Percentiles rank a stretch among this genome's conserved stretches.
Evolutionary conservation across 352 stramenopile species (phyloP).

Genomic region (Halophytophthora batemanensis): DNA sequence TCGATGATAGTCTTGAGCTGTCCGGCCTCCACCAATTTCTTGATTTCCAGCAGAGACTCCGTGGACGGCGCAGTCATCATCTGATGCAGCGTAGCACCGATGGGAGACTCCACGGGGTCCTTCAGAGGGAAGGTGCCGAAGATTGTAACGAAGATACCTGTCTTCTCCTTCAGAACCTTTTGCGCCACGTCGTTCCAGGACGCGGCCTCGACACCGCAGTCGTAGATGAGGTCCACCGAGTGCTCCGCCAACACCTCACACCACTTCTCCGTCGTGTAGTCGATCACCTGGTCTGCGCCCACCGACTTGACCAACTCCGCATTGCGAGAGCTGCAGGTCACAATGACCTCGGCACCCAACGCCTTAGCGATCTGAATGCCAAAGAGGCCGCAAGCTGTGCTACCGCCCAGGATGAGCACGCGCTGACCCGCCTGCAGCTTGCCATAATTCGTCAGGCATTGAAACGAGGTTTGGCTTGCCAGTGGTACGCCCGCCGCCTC

Average conservation of each 20-base stretch:
- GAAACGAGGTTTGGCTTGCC: conserved; percentile 32
- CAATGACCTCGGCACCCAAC: conserved; percentile 35
- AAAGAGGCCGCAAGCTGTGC: conserved; percentile 37
- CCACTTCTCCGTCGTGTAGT: conserved; percentile 44
- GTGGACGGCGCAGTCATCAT: conserved; percentile 2
- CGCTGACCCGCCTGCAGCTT: conserved; percentile 4
- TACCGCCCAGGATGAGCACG: conserved; percentile 43
- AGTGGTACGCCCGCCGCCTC: conserved; percentile 29
- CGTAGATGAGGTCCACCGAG: conserved; percentile 22
- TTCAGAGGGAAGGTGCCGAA: conserved; percentile 7
- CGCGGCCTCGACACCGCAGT: conserved; percentile 10
- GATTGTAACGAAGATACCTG: conserved; percentile 24
- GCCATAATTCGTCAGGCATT: conserved; percentile 22
- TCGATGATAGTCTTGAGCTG: conserved; percentile 32
- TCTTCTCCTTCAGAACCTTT: conserved; percentile 17
- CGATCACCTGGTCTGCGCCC: conserved; percentile 38
- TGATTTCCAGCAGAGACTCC: conserved; percentile 11
- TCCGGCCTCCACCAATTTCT: conserved; percentile 26
- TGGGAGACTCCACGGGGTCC: conserved; percentile 40
- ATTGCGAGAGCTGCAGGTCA: conserved; percentile 41
- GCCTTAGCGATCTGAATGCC: conserved; percentile 49
- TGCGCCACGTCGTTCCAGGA: conserved; percentile 20
- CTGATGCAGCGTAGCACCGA: conserved; percentile 24
- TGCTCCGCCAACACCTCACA: conserved; percentile 9
- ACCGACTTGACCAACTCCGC: conserved; percentile 35